Percentiles rank a stretch among this genome's conserved stretches.
phyloP scores from a whole-genome alignment of 2,329 filamentous ascomycete species.

The Raffaelea arxii region DNA sequence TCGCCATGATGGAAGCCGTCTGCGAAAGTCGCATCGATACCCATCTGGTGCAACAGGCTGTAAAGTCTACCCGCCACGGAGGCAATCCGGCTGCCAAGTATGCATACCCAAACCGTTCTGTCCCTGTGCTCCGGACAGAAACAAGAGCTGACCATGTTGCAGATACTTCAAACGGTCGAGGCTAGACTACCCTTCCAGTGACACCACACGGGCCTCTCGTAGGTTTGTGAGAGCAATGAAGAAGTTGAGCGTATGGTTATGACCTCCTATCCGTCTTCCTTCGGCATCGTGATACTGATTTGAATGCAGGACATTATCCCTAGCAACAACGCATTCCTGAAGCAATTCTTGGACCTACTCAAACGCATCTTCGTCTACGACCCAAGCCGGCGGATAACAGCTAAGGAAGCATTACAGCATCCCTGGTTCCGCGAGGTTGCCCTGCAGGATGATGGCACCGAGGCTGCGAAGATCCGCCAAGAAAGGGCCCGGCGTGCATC shows the following conservation, averaged over 20 bases:
- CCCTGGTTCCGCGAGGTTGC: conserved; percentile 59
- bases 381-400: conserved; percentile 54
- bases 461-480: conserved; percentile 53
- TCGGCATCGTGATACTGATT: not conserved
- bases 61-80: conserved; percentile 46
- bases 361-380: conserved; percentile 62
- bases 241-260: conserved; percentile 40
- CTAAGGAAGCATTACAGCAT: conserved; percentile 55
- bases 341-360: conserved; percentile 54
- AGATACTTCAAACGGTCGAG: conserved; percentile 59
- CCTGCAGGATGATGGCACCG: conserved; percentile 56
- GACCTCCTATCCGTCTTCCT: not conserved
- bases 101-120: conserved; percentile 5
- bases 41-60: conserved; percentile 47
- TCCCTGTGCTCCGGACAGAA: not conserved
- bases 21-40: conserved; percentile 49
- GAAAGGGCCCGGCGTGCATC: conserved; percentile 26
- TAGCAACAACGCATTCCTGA: conserved; percentile 46
- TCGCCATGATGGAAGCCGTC: conserved; percentile 69
- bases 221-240: conserved; percentile 68
- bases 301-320: conserved; percentile 53
- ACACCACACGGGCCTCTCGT: conserved; percentile 54
- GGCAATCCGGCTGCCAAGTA: conserved; percentile 58
- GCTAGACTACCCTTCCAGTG: conserved; percentile 54
- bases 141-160: not conserved